These are phyloP conservation scores for Areca catechu DNA, from an alignment of 176 grass and related monocot genomes.

Conservation along the genomic window DNA sequence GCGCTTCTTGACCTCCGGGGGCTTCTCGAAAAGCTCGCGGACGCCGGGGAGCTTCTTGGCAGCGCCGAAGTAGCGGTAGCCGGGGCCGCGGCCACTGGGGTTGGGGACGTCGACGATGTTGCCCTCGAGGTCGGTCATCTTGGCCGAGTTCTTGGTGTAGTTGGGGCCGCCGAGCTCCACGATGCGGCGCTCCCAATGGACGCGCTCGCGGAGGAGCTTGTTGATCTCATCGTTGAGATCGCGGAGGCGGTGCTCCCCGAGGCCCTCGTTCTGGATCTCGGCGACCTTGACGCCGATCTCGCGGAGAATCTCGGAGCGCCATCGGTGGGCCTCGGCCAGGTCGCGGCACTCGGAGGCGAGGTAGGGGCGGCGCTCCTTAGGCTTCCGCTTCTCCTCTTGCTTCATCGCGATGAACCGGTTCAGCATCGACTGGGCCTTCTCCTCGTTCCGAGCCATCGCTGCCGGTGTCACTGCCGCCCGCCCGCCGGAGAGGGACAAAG, in stretches of 20 bases:
- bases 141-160: conserved; percentile 54
- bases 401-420: conserved; percentile 98
- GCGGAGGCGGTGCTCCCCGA: conserved; percentile 86
- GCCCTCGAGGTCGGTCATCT: conserved; percentile 92
- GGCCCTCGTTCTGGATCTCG: conserved; percentile 98
- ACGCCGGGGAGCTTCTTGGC: conserved; percentile 93
- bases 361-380: conserved; percentile 85
- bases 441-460: conserved; percentile 90
- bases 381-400: conserved; percentile 96
- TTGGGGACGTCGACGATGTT: conserved; percentile 93
- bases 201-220: conserved; percentile 90
- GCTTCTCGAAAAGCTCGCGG: conserved; percentile 92
- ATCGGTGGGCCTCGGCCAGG: conserved; percentile 81
- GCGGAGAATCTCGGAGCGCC: conserved; percentile 91
- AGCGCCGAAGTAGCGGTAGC: conserved; percentile 93
- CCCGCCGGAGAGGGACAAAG: no score
- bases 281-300: conserved; percentile 93
- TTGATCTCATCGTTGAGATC: conserved; percentile 99
- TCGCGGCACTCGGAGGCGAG: conserved; percentile 93
- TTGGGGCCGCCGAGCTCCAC: conserved; percentile 76
- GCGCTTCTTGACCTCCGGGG: conserved; percentile 65
- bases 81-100: conserved; percentile 70
- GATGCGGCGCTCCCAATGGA: conserved; percentile 95
- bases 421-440: conserved; percentile 97
- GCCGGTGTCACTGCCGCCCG: neutral